Evolutionary conservation across 2,329 filamentous ascomycete species (phyloP).

Genomic region (Microcera coccophila): DNA sequence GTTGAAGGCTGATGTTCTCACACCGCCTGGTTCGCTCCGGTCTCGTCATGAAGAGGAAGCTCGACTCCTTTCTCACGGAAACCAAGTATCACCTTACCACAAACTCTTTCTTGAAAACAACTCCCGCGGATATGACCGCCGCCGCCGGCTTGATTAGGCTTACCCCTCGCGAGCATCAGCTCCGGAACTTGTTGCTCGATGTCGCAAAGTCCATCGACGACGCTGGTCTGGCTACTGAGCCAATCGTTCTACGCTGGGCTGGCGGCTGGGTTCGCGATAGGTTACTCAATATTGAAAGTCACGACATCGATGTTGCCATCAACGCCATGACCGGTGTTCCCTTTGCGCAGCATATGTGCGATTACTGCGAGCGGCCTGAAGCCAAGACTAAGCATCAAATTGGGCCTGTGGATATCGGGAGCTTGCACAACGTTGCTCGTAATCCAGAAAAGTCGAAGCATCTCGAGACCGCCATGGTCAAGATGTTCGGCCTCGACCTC

Average conservation of each 20-base stretch:
- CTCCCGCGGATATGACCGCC: constrained; percentile 16
- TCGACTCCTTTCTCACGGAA: constrained; percentile 27
- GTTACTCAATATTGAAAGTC: constrained; percentile 65
- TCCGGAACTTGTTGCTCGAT: constrained; percentile 75
- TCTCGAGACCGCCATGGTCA: constrained; percentile 84
- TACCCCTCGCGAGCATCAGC: constrained; percentile 64
- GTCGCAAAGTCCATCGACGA: constrained; percentile 63
- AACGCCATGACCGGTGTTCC: constrained; percentile 78
- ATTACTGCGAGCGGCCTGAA: constrained; percentile 60
- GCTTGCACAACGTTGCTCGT: constrained; percentile 80
- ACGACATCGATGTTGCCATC: constrained; percentile 84
- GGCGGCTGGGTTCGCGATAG: constrained; percentile 88
- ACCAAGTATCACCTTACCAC: constrained; percentile 6
- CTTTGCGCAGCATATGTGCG: constrained; percentile 66
- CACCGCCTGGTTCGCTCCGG: constrained; percentile 17
- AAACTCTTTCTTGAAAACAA: neutral
- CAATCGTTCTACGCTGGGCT: constrained; percentile 69
- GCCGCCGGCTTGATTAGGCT: constrained; percentile 48
- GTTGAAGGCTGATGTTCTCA: too few relatives aligned
- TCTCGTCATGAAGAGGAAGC: constrained; percentile 35
- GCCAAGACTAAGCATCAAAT: constrained; percentile 60
- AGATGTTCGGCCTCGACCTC: constrained; percentile 79
- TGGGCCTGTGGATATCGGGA: constrained; percentile 59
- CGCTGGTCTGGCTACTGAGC: constrained; percentile 45
- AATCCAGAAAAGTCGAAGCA: constrained; percentile 98